These are phyloP conservation scores for Colletotrichum sp. DNA, from an alignment of 2,329 filamentous ascomycete genomes.

Conservation along the genomic window DNA sequence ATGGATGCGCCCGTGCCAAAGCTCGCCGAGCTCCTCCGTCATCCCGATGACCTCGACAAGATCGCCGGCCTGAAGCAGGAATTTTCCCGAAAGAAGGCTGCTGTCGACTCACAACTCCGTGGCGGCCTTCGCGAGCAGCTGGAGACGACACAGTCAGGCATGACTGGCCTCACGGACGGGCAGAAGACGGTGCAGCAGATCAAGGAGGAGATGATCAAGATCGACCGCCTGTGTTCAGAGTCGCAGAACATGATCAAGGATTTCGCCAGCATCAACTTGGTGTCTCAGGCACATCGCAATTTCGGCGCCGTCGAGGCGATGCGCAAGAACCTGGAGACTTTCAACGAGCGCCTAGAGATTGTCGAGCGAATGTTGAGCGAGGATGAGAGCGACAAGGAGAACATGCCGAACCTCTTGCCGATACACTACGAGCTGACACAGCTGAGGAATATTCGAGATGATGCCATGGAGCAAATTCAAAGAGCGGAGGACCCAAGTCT, in stretches of 20 bases:
- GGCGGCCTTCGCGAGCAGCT: slow-evolving; percentile 90
- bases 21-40: slow-evolving; percentile 90
- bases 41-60: slow-evolving; percentile 97
- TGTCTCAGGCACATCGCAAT: slow-evolving; percentile 94
- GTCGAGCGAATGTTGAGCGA: slow-evolving; percentile 81
- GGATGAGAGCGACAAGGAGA: slow-evolving; percentile 85
- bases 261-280: slow-evolving; percentile 89
- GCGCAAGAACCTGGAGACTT: slow-evolving; percentile 87
- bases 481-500: slow-evolving; percentile 75
- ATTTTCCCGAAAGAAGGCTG: slow-evolving; percentile 91
- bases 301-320: slow-evolving; percentile 94
- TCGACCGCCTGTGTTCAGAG: slow-evolving; percentile 96
- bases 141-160: slow-evolving; percentile 91
- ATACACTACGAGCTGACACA: slow-evolving; percentile 93
- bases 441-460: slow-evolving; percentile 91
- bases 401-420: slow-evolving; percentile 88
- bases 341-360: slow-evolving; percentile 76
- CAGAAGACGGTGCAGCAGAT: slow-evolving; percentile 92
- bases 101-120: slow-evolving; percentile 88
- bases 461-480: slow-evolving; percentile 95
- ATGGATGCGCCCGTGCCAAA: slow-evolving; percentile 78
- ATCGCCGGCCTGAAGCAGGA: slow-evolving; percentile 88
- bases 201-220: slow-evolving; percentile 98
- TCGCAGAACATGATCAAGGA: slow-evolving; percentile 97
- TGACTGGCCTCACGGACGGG: slow-evolving; percentile 86